Evolutionary conservation across 306 rosid genomes (phyloP).

Genomic region (Cucumis sativus): Cucumber_9930_V3 NC_026655.2:11124501-11125000

Average conservation of each 20-base stretch:
- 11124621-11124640: neutral
- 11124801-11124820: neutral
- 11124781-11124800: neutral
- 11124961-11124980: no score
- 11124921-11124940: no score
- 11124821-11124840: neutral
- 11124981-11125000: no score
- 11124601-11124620: neutral
- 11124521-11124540: neutral
- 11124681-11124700: neutral
- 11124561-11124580: neutral
- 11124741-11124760: neutral
- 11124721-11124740: slow-evolving; percentile 5
- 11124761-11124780: neutral
- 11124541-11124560: neutral
- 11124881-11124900: no score
- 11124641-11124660: neutral
- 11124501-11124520: neutral
- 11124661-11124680: neutral
- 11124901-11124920: no score
- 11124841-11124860: neutral
- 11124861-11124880: neutral
- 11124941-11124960: no score
- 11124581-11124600: neutral
- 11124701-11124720: neutral